Conservation (phyloP, 2,329 filamentous ascomycete genomes). For the Stromatinia cepivora region DNA sequence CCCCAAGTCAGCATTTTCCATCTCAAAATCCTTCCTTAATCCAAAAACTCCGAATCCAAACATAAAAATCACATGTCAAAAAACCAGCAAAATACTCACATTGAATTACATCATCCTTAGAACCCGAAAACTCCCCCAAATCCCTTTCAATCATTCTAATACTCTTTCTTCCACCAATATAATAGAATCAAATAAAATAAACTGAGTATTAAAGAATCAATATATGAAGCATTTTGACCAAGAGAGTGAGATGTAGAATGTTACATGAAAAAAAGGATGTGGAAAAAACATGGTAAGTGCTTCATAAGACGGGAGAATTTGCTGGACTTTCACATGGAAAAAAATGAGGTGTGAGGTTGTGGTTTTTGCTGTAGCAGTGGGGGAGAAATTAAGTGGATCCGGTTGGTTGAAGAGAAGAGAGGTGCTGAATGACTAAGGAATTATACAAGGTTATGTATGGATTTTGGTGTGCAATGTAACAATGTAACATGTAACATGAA, state of each 20-base stretch:
- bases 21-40: neutral
- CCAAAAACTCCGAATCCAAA: neutral
- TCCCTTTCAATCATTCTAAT: slow-evolving; percentile 18
- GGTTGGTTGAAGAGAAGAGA: neutral
- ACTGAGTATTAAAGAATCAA: neutral
- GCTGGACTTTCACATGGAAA: slow-evolving; percentile 11
- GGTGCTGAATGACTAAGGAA: neutral
- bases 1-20: neutral
- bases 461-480: no score
- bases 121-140: neutral
- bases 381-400: neutral
- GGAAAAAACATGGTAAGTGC: neutral
- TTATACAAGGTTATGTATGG: neutral
- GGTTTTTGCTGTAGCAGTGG: neutral
- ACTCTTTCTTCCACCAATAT: neutral
- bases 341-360: neutral
- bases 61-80: slow-evolving; percentile 38
- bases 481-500: no score
- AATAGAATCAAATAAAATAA: neutral
- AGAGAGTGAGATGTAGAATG: slow-evolving; percentile 2
- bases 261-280: neutral
- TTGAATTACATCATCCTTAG: slow-evolving; percentile 33
- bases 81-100: slow-evolving; percentile 26
- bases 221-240: neutral
- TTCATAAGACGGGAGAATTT: neutral